These are phyloP conservation scores for Hymenoscyphus albidus DNA, from an alignment of 2,329 filamentous ascomycete species.

Conservation along the genomic window DNA sequence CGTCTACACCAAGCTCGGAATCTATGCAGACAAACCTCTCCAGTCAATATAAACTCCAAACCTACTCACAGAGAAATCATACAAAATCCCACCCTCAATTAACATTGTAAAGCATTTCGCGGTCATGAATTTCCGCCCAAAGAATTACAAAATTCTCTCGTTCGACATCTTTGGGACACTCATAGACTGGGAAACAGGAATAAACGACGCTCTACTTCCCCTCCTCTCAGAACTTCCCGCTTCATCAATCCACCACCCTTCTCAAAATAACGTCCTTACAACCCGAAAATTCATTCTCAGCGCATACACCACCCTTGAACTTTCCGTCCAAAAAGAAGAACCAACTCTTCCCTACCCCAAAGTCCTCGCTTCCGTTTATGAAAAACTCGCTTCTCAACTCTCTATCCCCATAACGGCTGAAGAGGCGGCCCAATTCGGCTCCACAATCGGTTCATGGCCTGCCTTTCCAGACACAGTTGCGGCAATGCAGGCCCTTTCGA, in stretches of 20 bases:
- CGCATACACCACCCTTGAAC: slow-evolving; percentile 21
- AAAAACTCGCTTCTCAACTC: slow-evolving; percentile 37
- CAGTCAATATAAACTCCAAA: too few species aligned
- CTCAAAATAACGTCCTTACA: slow-evolving; percentile 5
- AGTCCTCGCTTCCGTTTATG: slow-evolving; percentile 43
- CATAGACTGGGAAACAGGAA: slow-evolving; percentile 72
- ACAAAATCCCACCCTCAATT: too few species aligned
- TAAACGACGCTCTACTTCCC: slow-evolving; percentile 50
- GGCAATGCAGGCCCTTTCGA: slow-evolving; percentile 42
- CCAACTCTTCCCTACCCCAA: slow-evolving; percentile 49
- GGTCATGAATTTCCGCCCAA: slow-evolving; percentile 21
- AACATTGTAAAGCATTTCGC: neutral
- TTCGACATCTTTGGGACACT: slow-evolving; percentile 78
- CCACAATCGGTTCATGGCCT: slow-evolving; percentile 43
- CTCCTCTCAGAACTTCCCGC: slow-evolving; percentile 21
- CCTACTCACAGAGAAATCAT: too few species aligned
- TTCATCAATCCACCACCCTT: slow-evolving; percentile 19
- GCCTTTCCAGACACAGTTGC: slow-evolving; percentile 47
- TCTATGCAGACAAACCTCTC: too few species aligned
- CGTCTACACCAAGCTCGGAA: neutral
- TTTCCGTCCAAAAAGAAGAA: slow-evolving; percentile 41
- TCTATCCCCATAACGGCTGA: slow-evolving; percentile 27
- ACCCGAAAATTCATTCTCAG: slow-evolving; percentile 18
- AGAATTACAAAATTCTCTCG: slow-evolving; percentile 23
- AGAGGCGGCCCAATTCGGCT: slow-evolving; percentile 40